Evolutionary conservation across 805 yeast genomes (phyloP).

Genomic region (Crinitomyces ghanaensis): DNA sequence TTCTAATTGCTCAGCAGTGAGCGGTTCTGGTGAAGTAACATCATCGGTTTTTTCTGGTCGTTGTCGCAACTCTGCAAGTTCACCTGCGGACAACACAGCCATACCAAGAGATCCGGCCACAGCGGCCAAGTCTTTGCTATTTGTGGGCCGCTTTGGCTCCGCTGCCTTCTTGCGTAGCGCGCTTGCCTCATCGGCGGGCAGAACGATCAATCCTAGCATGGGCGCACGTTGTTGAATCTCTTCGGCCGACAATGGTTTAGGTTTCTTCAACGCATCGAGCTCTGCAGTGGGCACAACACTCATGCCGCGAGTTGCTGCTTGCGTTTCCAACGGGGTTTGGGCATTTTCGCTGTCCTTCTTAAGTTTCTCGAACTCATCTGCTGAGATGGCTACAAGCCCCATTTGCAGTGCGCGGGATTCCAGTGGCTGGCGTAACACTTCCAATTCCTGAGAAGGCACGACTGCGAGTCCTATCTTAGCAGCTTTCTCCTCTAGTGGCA

Average conservation of each 20-base stretch:
- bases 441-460: not conserved
- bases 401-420: slow-evolving; percentile 10
- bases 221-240: slow-evolving; percentile 33
- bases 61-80: slow-evolving; percentile 8
- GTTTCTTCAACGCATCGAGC: slow-evolving; percentile 5
- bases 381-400: slow-evolving; percentile 16
- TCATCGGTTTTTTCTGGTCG: slow-evolving; percentile 16
- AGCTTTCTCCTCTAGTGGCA: slow-evolving; percentile 8
- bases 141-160: slow-evolving; percentile 14
- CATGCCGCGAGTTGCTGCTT: slow-evolving; percentile 14
- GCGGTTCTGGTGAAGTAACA: slow-evolving; percentile 1
- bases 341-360: too few relatives aligned
- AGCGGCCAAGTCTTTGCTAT: slow-evolving; percentile 14
- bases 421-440: slow-evolving; percentile 6
- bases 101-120: slow-evolving; percentile 20
- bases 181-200: slow-evolving; percentile 48
- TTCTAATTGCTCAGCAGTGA: slow-evolving; percentile 6
- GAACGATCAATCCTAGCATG: slow-evolving; percentile 29
- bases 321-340: slow-evolving; percentile 8
- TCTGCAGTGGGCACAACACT: slow-evolving; percentile 14
- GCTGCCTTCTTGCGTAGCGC: slow-evolving; percentile 27
- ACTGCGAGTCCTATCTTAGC: slow-evolving; percentile 2
- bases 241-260: slow-evolving; percentile 8
- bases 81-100: slow-evolving; percentile 10
- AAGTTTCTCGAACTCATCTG: slow-evolving; percentile 5